phyloP scores from a whole-genome alignment of 2,329 filamentous ascomycete species.

The Diaporthe sp. region DNA sequence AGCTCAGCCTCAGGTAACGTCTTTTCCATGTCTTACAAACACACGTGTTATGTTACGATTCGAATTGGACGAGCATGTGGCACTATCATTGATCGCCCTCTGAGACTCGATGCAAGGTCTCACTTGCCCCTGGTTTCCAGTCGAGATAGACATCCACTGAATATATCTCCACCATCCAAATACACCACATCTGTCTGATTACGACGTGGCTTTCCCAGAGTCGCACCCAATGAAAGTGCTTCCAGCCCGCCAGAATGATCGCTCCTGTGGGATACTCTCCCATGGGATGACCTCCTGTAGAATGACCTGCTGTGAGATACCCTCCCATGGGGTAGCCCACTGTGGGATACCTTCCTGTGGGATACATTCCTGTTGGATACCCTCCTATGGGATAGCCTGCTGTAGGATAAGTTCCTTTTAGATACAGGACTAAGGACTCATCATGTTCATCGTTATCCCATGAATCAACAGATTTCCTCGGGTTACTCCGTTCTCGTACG shows the following conservation, averaged over 20 bases:
- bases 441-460: no score
- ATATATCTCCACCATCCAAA: background rate
- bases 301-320: no score
- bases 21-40: conserved; percentile 14
- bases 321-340: no score
- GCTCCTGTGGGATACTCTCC: no score
- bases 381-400: no score
- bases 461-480: no score
- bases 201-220: background rate
- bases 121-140: background rate
- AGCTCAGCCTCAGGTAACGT: conserved; percentile 3
- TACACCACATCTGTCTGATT: background rate
- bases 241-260: background rate
- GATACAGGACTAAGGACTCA: no score
- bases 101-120: background rate
- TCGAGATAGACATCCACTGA: background rate
- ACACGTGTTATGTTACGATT: conserved; percentile 18
- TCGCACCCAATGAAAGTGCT: background rate
- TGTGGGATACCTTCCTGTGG: no score
- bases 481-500: no score
- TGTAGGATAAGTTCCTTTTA: no score
- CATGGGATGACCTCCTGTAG: no score
- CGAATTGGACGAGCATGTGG: background rate
- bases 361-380: no score
- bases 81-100: background rate